Evolutionary conservation across 306 rosid genomes (phyloP).

Genomic region (Vigna reflexopilosa): DNA sequence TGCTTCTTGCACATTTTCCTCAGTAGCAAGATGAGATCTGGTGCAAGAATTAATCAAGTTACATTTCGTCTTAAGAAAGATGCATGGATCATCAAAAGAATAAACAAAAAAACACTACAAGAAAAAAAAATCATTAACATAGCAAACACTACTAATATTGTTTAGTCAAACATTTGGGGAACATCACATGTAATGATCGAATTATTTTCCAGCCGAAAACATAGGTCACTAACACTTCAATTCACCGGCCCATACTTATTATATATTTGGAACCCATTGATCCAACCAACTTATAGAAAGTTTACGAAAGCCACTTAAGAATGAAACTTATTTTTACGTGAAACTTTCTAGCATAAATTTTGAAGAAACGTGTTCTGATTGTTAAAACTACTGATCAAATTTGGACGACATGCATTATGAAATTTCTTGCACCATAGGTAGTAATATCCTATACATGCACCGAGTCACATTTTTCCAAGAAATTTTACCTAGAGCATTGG

Average conservation of each 20-base stretch:
- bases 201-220: slow-evolving; percentile 1
- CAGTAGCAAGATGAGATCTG: slow-evolving; percentile 85
- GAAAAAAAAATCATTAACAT: not conserved
- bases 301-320: slow-evolving; percentile 15
- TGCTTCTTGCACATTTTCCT: slow-evolving; percentile 91
- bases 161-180: slow-evolving; percentile 20
- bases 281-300: slow-evolving; percentile 1
- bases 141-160: not conserved
- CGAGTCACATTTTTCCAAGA: slow-evolving; percentile 12
- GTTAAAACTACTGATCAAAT: slow-evolving; percentile 23
- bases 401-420: slow-evolving; percentile 22
- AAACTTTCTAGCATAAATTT: not conserved
- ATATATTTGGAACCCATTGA: not conserved
- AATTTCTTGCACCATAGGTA: slow-evolving; percentile 21
- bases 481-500: slow-evolving; percentile 1
- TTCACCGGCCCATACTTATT: not conserved
- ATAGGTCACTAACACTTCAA: not conserved
- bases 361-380: not conserved
- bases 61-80: slow-evolving; percentile 17
- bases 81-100: slow-evolving; percentile 34
- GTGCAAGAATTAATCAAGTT: slow-evolving; percentile 24
- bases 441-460: not conserved
- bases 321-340: not conserved
- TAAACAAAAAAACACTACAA: slow-evolving; percentile 1
- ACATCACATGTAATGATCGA: slow-evolving; percentile 15